phyloP scores from a whole-genome alignment of 1,284 basidiomycete genomes.

The Phylloboletellus chloephorus region DNA sequence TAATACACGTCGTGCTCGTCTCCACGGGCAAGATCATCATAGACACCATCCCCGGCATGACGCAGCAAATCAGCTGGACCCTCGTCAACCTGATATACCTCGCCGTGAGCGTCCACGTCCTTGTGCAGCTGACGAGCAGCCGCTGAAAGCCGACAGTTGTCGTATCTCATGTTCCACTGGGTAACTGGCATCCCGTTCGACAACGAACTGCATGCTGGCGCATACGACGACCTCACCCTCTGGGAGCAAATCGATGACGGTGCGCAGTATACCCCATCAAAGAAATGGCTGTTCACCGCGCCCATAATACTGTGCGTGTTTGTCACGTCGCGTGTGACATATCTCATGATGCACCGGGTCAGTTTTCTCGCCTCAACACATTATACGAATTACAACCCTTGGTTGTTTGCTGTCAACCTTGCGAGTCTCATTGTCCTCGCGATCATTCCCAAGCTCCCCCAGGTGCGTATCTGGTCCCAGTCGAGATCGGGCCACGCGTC shows the following conservation, averaged over 20 bases:
- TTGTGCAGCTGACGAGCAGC: neutral
- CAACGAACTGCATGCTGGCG: conserved; percentile 80
- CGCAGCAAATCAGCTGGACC: conserved; percentile 93
- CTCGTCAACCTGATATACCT: conserved; percentile 91
- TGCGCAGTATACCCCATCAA: conserved; percentile 96
- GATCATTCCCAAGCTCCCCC: conserved; percentile 94
- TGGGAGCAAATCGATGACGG: conserved; percentile 99
- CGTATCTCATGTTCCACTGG: conserved; percentile 98
- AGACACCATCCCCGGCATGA: conserved; percentile 92
- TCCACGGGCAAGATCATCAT: conserved; percentile 87
- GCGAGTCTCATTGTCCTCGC: conserved; percentile 71
- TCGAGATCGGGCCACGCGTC: conserved; percentile 8
- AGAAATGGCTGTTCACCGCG: conserved; percentile 94
- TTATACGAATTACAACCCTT: conserved; percentile 94
- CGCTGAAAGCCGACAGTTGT: conserved; percentile 52
- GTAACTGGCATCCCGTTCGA: conserved; percentile 97
- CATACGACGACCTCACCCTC: conserved; percentile 94
- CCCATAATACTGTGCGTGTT: conserved; percentile 82
- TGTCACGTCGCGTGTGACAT: conserved; percentile 1
- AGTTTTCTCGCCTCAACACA: conserved; percentile 97
- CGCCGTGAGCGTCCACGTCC: conserved; percentile 52
- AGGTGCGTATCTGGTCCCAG: conserved; percentile 43
- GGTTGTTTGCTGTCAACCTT: conserved; percentile 90
- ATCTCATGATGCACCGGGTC: conserved; percentile 1
- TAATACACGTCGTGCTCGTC: conserved; percentile 95